Evolutionary conservation across 805 yeast species (phyloP).

Genomic region (Candida palmyrensis): DNA sequence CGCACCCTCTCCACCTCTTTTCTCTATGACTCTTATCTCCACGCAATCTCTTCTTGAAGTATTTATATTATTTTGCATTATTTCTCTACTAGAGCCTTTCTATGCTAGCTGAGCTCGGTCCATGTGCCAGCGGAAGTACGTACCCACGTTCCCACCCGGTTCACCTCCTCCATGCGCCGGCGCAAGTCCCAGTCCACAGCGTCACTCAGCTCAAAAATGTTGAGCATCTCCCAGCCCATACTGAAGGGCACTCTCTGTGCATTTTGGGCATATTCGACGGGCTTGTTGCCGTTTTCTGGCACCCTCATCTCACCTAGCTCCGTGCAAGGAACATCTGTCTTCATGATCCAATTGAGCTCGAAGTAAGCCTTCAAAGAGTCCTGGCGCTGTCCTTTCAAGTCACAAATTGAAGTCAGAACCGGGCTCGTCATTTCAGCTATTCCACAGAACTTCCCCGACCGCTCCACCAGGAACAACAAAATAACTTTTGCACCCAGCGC

Average conservation of each 20-base stretch:
- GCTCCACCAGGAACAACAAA: constrained; percentile 54
- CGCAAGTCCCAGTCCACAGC: no score
- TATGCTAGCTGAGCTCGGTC: no score
- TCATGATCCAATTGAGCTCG: constrained; percentile 47
- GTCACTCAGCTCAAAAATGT: constrained; percentile 26
- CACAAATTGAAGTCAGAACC: constrained; percentile 30
- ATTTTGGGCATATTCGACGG: constrained; percentile 57
- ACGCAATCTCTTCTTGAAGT: no score
- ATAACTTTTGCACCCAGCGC: constrained; percentile 37
- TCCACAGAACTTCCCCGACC: constrained; percentile 55
- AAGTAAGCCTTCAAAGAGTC: constrained; percentile 50
- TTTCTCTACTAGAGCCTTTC: no score
- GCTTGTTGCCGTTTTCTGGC: constrained; percentile 41
- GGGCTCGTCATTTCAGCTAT: constrained; percentile 49
- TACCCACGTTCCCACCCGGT: no score
- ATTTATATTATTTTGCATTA: no score
- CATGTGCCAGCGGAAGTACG: no score
- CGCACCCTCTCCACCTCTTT: no score
- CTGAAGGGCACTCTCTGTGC: constrained; percentile 53
- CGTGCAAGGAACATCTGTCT: constrained; percentile 48
- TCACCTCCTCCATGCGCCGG: no score
- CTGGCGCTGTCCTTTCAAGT: constrained; percentile 46
- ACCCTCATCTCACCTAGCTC: constrained; percentile 41
- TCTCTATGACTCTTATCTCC: no score
- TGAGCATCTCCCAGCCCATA: constrained; percentile 43